Conservation (phyloP, 192 early-diverging fungal genomes). For the Mortierella claussenii region DNA sequence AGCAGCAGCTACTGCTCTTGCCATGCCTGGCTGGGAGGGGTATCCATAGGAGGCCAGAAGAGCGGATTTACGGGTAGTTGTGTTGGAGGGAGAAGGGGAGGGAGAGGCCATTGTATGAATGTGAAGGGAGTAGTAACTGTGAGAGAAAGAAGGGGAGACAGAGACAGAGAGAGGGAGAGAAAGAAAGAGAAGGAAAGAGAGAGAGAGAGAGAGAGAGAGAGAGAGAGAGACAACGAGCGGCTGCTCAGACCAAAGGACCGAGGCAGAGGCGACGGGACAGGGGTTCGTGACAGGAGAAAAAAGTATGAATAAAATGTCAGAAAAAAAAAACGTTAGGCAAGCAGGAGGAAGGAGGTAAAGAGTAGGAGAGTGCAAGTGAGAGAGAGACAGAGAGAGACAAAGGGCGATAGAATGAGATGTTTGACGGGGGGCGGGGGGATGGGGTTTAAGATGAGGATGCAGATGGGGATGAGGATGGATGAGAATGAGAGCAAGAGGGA, state of each 20-base stretch:
- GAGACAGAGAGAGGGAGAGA: background rate
- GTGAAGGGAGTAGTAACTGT: too few relatives aligned
- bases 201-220: background rate
- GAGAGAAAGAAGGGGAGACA: background rate
- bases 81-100: slow-evolving; percentile 41
- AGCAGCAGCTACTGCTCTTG: slow-evolving; percentile 44
- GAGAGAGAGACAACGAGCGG: background rate
- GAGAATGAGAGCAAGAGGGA: background rate
- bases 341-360: too few relatives aligned
- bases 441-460: too few relatives aligned
- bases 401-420: too few relatives aligned
- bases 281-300: background rate
- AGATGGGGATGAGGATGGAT: background rate
- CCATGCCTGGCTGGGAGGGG: slow-evolving; percentile 50
- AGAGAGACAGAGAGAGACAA: too few relatives aligned
- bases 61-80: slow-evolving; percentile 45
- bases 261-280: too few relatives aligned
- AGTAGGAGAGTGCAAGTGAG: too few relatives aligned
- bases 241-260: background rate
- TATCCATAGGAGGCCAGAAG: slow-evolving; percentile 51
- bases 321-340: too few relatives aligned
- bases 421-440: background rate
- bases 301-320: background rate
- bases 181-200: background rate
- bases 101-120: slow-evolving; percentile 32